phyloP scores from a whole-genome alignment of 176 grass and related monocot genomes.

The Typha latifolia region DNA sequence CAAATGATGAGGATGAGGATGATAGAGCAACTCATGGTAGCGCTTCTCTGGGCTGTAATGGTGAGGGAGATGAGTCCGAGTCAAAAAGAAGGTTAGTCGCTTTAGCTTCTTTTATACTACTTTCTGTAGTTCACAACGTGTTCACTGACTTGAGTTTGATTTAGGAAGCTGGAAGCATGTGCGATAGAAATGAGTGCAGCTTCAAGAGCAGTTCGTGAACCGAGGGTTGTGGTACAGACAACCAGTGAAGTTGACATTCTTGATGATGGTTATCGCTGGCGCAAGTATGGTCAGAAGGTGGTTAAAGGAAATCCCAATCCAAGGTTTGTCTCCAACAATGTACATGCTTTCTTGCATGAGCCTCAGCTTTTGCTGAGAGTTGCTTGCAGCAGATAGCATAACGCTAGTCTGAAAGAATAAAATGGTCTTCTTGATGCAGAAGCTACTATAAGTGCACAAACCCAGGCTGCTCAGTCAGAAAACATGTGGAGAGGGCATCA shows the following conservation, averaged over 20 bases:
- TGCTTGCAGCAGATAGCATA: too few relatives aligned
- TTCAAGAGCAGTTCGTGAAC: constrained; percentile 48
- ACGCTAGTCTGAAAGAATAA: neutral
- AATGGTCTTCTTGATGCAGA: constrained; percentile 17
- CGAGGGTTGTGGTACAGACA: constrained; percentile 60
- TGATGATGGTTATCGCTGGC: constrained; percentile 74
- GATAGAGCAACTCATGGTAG: constrained; percentile 32
- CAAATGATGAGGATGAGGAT: constrained; percentile 40
- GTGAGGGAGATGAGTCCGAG: constrained; percentile 36
- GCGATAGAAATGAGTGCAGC: constrained; percentile 36
- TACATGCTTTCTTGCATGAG: neutral
- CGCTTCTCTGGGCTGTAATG: constrained; percentile 14
- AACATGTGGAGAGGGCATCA: constrained; percentile 65
- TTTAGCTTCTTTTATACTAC: neutral
- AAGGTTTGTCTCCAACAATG: constrained; percentile 27
- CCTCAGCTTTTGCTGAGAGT: too few relatives aligned
- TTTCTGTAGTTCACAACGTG: neutral
- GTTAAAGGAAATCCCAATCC: constrained; percentile 66
- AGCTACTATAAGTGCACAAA: constrained; percentile 86
- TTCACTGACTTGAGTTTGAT: neutral
- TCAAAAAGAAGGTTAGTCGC: constrained; percentile 46
- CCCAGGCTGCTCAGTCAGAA: constrained; percentile 42
- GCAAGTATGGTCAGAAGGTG: constrained; percentile 78
- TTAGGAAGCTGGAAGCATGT: constrained; percentile 61
- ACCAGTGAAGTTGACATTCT: constrained; percentile 61